These are phyloP conservation scores for Rhododendron williamsianum DNA, from an alignment of 148 eudicot genomes.

Conservation along the genomic window DNA sequence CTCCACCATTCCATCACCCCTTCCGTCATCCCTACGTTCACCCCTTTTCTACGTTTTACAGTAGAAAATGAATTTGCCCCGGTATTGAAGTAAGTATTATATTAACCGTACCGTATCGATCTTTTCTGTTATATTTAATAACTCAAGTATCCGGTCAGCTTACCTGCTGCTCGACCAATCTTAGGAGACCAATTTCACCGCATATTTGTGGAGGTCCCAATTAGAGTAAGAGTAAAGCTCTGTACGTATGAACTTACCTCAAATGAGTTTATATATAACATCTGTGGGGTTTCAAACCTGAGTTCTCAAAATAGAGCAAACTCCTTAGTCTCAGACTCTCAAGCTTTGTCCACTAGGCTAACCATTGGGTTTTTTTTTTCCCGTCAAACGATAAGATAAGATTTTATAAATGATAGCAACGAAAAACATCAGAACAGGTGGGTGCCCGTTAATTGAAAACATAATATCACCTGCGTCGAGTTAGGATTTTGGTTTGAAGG, in stretches of 20 bases:
- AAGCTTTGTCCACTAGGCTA: not conserved
- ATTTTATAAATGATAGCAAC: no score
- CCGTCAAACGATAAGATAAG: no score
- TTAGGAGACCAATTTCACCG: no score
- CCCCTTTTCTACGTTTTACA: not conserved
- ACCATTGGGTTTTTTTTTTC: not conserved
- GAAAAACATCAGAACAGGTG: no score
- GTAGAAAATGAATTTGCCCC: not conserved
- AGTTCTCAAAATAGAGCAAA: no score
- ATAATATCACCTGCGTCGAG: not conserved
- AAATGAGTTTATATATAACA: no score
- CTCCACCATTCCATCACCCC: conserved; percentile 57
- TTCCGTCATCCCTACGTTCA: conserved; percentile 65
- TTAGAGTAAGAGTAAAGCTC: no score
- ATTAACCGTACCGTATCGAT: no score
- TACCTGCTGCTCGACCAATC: not conserved
- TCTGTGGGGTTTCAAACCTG: not conserved
- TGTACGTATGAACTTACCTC: not conserved
- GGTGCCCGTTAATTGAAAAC: not conserved
- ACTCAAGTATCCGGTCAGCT: not conserved
- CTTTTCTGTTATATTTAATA: no score
- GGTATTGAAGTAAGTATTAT: not conserved
- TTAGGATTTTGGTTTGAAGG: not conserved
- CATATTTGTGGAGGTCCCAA: no score
- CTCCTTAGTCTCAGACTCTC: not conserved